A percentile compares a stretch with the other conserved stretches of the same genome.
phyloP scores from a whole-genome alignment of 176 grass and related monocot genomes.

The Lolium rigidum region DNA sequence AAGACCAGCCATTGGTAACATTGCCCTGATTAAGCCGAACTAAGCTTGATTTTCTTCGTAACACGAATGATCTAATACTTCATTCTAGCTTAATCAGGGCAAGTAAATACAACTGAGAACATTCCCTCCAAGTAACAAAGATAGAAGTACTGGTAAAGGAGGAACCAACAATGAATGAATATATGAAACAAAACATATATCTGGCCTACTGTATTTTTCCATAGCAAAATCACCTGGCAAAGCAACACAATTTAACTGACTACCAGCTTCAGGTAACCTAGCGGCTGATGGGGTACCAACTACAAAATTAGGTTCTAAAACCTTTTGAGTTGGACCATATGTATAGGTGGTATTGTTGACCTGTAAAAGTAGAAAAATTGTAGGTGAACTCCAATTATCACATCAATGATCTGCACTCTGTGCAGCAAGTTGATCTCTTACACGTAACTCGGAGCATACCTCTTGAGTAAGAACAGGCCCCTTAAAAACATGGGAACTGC shows the following conservation, averaged over 20 bases:
- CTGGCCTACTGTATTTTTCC: slow-evolving; percentile 24
- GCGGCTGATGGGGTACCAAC: slow-evolving; percentile 48
- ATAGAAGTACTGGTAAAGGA: slow-evolving; percentile 25
- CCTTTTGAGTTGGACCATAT: slow-evolving; percentile 59
- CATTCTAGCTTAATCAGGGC: slow-evolving; percentile 49
- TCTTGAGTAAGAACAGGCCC: slow-evolving; percentile 53
- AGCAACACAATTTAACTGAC: slow-evolving; percentile 68
- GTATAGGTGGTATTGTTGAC: slow-evolving; percentile 67
- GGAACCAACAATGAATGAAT: background rate
- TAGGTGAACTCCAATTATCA: slow-evolving; percentile 45
- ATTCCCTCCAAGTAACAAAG: background rate
- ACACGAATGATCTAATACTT: slow-evolving; percentile 27
- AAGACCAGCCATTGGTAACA: slow-evolving; percentile 17
- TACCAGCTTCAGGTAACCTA: slow-evolving; percentile 70
- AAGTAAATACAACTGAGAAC: slow-evolving; percentile 41
- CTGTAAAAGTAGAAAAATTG: slow-evolving; percentile 72
- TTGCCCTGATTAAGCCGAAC: slow-evolving; percentile 49
- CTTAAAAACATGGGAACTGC: slow-evolving; percentile 42
- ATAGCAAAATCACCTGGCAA: slow-evolving; percentile 73
- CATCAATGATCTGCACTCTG: slow-evolving; percentile 38
- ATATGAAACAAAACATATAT: slow-evolving; percentile 27
- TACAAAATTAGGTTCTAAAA: slow-evolving; percentile 70
- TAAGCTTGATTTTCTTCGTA: slow-evolving; percentile 32
- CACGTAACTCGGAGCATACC: slow-evolving; percentile 45
- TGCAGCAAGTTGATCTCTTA: slow-evolving; percentile 30